Evolutionary conservation across 805 yeast genomes (phyloP).

Genomic region (Hanseniaspora meyeri): DNA sequence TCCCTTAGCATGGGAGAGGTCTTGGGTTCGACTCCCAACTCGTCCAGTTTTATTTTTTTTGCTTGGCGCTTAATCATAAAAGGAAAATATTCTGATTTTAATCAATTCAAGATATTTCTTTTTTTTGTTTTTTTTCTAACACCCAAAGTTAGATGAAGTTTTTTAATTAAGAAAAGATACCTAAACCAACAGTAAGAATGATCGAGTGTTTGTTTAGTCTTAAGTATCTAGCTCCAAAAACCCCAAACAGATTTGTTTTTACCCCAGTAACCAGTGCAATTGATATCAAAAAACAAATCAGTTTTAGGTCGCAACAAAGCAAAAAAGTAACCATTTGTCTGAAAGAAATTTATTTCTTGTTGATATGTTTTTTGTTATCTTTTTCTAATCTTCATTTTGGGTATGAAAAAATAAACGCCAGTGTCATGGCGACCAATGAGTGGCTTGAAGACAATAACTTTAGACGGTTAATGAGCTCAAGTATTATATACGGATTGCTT

Average conservation of each 20-base stretch:
- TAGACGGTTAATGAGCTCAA: not conserved
- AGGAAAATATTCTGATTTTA: not conserved
- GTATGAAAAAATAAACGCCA: not conserved
- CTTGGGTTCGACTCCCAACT: conserved; percentile 55
- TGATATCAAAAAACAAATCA: not conserved
- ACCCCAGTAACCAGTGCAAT: not conserved
- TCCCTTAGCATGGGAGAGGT: conserved; percentile 64
- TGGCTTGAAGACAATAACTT: not conserved
- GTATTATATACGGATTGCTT: not conserved
- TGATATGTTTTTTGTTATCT: not conserved
- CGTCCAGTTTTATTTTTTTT: conserved; percentile 9
- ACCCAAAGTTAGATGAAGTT: not conserved
- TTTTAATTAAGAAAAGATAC: not conserved
- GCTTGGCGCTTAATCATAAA: not conserved
- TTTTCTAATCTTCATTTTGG: not conserved
- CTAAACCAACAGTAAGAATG: not conserved
- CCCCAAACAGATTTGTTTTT: not conserved
- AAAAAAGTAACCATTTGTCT: not conserved
- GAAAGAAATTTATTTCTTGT: not conserved
- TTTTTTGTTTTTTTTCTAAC: not conserved
- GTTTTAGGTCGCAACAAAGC: not conserved
- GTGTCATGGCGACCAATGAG: not conserved
- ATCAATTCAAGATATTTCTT: not conserved
- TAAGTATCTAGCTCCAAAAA: not conserved
- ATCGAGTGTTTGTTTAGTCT: not conserved